phyloP scores from a whole-genome alignment of 257 asterid genomes.

The Solanum chmielewskii region DNA sequence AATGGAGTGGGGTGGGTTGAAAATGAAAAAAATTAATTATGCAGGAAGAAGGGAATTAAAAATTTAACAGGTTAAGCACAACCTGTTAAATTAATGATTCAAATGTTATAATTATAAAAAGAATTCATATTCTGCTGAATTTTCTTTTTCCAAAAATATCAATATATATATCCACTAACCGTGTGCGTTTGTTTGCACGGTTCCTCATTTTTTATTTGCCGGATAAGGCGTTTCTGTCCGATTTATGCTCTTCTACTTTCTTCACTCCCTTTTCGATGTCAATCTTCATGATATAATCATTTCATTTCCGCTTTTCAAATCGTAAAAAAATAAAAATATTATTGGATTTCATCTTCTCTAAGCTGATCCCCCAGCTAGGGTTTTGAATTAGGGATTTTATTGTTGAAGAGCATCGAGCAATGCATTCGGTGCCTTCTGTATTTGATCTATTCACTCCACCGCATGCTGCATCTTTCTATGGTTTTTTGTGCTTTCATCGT shows the following conservation, averaged over 20 bases:
- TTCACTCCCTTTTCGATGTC: not conserved
- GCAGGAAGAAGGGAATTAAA: fast-evolving
- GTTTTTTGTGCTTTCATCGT: slow-evolving; percentile 47
- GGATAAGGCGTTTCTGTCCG: not conserved
- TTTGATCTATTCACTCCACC: slow-evolving; percentile 21
- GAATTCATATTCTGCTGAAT: not conserved
- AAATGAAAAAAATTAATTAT: too few relatives aligned
- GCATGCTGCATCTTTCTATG: slow-evolving; percentile 29
- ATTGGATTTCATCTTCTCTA: not conserved
- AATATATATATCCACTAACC: not conserved
- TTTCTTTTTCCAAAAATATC: not conserved
- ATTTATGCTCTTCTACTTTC: not conserved
- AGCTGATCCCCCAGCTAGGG: not conserved
- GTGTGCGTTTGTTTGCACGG: not conserved
- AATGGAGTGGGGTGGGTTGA: fast-evolving
- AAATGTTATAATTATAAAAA: too few relatives aligned
- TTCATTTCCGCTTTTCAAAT: not conserved
- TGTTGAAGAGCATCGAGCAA: slow-evolving; percentile 53
- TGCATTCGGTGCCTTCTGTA: slow-evolving; percentile 55
- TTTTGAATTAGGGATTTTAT: slow-evolving; percentile 5
- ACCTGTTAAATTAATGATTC: too few relatives aligned
- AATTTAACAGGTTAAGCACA: too few relatives aligned
- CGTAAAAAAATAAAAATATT: not conserved
- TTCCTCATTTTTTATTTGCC: not conserved
- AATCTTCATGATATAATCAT: not conserved